phyloP scores from a whole-genome alignment of 2,329 filamentous ascomycete species.

The Fusarium succisae region DNA sequence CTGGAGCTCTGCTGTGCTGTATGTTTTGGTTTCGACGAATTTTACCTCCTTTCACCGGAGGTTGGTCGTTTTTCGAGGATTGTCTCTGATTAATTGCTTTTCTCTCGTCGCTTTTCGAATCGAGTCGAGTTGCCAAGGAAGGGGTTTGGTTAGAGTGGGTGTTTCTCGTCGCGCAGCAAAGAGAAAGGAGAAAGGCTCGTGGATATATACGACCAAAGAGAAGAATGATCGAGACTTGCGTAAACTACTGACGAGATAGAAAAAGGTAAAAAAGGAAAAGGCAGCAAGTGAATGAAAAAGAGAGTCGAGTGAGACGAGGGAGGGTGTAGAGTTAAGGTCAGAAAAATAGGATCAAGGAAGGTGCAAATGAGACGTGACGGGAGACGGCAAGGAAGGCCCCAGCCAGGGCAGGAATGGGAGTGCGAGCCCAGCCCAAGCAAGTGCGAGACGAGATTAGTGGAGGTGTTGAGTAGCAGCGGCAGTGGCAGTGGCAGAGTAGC shows the following conservation, averaged over 20 bases:
- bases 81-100: conserved; percentile 5
- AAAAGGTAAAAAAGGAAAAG: conserved; percentile 20
- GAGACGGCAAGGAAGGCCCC: conserved; percentile 16
- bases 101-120: conserved; percentile 13
- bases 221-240: conserved; percentile 3
- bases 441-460: conserved; percentile 23
- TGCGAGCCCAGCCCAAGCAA: conserved; percentile 25
- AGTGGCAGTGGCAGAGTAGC: conserved; percentile 4
- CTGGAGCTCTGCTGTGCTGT: conserved; percentile 12
- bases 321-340: conserved; percentile 9
- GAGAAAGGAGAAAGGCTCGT: conserved; percentile 30
- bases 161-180: conserved; percentile 43
- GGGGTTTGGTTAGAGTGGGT: conserved; percentile 2
- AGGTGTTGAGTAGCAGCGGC: conserved; percentile 11
- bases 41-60: neutral
- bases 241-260: neutral
- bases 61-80: neutral
- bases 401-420: conserved; percentile 24
- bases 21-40: neutral
- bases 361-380: conserved; percentile 26
- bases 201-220: conserved; percentile 6
- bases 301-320: neutral
- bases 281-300: conserved; percentile 7
- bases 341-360: too few species aligned
- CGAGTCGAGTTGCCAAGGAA: conserved; percentile 7